These are phyloP conservation scores for Cryptococcus maquisensis DNA, from an alignment of 1,284 basidiomycete genomes.

Conservation along the genomic window DNA sequence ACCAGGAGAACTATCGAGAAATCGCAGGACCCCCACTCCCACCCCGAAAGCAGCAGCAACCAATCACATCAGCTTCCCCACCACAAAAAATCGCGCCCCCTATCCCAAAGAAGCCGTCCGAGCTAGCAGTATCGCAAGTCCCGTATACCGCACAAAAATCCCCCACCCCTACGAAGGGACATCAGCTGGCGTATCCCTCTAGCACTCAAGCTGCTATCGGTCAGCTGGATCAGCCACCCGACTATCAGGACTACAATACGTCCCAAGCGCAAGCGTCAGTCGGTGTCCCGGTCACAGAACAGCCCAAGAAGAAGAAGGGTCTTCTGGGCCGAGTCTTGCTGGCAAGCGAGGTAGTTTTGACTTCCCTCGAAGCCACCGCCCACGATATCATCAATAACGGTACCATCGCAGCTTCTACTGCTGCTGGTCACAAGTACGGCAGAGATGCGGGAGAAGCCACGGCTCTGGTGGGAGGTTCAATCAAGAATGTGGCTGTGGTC, in stretches of 20 bases:
- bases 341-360: constrained; percentile 67
- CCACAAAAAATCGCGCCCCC: not conserved
- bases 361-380: constrained; percentile 64
- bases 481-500: constrained; percentile 66
- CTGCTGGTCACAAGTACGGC: constrained; percentile 62
- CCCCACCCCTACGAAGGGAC: too few relatives aligned
- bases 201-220: too few relatives aligned
- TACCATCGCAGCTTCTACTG: constrained; percentile 56
- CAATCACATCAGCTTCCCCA: not conserved
- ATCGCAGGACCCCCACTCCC: constrained; percentile 9
- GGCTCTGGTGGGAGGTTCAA: constrained; percentile 58
- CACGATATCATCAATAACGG: constrained; percentile 60
- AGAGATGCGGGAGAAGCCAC: constrained; percentile 60
- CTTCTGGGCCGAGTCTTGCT: constrained; percentile 57
- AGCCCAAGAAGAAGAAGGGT: constrained; percentile 29
- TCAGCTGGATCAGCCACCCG: too few relatives aligned
- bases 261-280: too few relatives aligned
- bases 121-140: too few relatives aligned
- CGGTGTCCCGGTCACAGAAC: constrained; percentile 5
- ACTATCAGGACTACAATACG: too few relatives aligned
- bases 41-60: not conserved
- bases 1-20: constrained; percentile 8
- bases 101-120: not conserved
- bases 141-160: too few relatives aligned
- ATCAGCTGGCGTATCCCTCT: too few relatives aligned